Conservation (phyloP, 2,329 filamentous ascomycete species). For the Leptosphaerulina australis region DNA sequence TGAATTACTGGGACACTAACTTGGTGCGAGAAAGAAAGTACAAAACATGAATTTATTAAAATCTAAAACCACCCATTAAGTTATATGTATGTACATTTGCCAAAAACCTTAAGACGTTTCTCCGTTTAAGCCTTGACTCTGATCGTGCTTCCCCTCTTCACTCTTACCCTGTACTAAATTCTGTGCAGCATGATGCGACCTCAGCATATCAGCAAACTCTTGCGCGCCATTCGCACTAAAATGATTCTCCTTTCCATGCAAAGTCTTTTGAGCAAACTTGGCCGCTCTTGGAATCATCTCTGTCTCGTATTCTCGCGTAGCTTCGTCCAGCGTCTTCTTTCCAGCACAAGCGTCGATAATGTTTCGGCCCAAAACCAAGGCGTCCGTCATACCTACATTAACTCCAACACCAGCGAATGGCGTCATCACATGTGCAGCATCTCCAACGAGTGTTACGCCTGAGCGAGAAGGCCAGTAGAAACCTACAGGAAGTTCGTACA, state of each 20-base stretch:
- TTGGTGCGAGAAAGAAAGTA: not conserved
- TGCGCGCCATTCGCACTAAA: conserved; percentile 28
- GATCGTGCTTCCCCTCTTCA: too few relatives aligned
- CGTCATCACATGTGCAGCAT: conserved; percentile 66
- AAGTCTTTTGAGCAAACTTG: conserved; percentile 27
- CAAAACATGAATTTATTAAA: not conserved
- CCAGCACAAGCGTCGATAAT: conserved; percentile 26
- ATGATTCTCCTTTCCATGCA: conserved; percentile 28
- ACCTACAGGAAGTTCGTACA: conserved; percentile 62
- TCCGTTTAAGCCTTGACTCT: too few relatives aligned
- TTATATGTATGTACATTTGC: too few relatives aligned
- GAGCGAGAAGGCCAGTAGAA: conserved; percentile 57
- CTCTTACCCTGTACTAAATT: not conserved
- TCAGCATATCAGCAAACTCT: conserved; percentile 33
- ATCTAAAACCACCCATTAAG: too few relatives aligned
- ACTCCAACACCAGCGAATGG: conserved; percentile 66
- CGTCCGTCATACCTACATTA: conserved; percentile 63
- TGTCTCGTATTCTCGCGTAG: conserved; percentile 30
- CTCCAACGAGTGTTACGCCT: conserved; percentile 63
- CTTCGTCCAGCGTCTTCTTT: conserved; percentile 29
- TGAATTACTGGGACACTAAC: not conserved
- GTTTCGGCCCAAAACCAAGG: conserved; percentile 54
- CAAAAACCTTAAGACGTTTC: too few relatives aligned
- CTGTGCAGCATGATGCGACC: conserved; percentile 3
- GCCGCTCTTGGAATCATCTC: conserved; percentile 35